Evolutionary conservation across 805 yeast species (phyloP), one percentile per base, ranked within the genome.

Genomic region (Metschnikowia sp.): DNA sequence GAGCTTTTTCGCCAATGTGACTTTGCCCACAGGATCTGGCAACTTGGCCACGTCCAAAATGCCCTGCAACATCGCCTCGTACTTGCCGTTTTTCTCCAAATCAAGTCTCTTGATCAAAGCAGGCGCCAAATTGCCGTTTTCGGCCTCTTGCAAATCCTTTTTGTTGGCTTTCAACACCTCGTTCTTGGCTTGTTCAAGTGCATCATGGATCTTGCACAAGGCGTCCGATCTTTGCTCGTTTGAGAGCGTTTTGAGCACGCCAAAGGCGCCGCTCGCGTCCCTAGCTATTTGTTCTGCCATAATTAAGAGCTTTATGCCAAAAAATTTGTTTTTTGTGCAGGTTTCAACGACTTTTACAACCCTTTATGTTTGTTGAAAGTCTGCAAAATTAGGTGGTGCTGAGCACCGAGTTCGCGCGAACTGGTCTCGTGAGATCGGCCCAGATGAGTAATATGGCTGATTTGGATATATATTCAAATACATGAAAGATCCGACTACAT

Each of bases 11-110:
- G 95, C 90, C 57, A 94, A 72, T 2, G 94, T 86, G 52, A 86
- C 69, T 63, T 85, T 86, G n/a, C 97, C 96, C 35, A 92, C 84
- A 13, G 99, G 99, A 64, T 94, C 98, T 30, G 84, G 87, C 44
- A 94, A 75, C 3, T 78, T 78, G 1, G 96, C 94, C 15, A 94
- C 99, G 57, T 94, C 99, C 40, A 86, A 72, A 12, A 94, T 83
- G 26, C 99, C 99, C 63, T 90, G 94, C 44, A 92, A 78, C 99
- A 94, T 94, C 28, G 87, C 74, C 53, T 91, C 98, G 61, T 81
- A 94, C 66, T 95, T 94, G 49, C 86, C 97, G 45, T 84, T 82
- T 52, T 78, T 81, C 40, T 87, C 78, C 35, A 94, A 73, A 63
- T 95, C 98, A 12, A 94, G 74, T 57, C 99, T 77, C 62, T 88